Percentiles rank a stretch among this genome's conserved stretches.
Conservation (phyloP, 495 filamentous ascomycete species). For the Letharia lupina region DNA sequence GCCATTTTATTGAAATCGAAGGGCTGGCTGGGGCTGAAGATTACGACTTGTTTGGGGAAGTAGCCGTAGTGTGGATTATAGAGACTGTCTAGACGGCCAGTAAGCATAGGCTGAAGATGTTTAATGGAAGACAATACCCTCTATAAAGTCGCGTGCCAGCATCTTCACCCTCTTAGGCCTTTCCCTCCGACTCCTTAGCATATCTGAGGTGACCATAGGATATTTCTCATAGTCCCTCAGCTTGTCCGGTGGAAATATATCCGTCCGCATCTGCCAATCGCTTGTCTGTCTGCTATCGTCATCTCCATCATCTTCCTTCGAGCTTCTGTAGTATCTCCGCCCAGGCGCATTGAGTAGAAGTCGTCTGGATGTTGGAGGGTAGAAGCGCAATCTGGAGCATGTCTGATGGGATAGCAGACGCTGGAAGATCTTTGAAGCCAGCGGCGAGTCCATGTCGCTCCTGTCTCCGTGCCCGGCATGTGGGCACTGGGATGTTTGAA, state of each 20-base stretch:
- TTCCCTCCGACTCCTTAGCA: conserved; percentile 59
- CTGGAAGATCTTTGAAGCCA: conserved; percentile 69
- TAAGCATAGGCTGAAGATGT: conserved; percentile 5
- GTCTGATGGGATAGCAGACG: conserved; percentile 66
- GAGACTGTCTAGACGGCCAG: conserved; percentile 59
- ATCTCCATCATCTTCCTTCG: conserved; percentile 19
- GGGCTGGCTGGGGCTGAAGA: conserved; percentile 87
- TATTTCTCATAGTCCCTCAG: conserved; percentile 68
- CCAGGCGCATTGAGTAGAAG: conserved; percentile 5
- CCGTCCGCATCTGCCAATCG: conserved; percentile 73
- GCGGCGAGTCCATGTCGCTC: conserved; percentile 72
- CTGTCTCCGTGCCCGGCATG: background rate
- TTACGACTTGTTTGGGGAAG: conserved; percentile 94
- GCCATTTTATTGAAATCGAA: conserved; percentile 77
- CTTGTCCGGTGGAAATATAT: conserved; percentile 63
- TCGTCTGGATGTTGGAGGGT: conserved; percentile 35
- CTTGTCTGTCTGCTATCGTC: conserved; percentile 34
- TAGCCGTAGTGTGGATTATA: conserved; percentile 98
- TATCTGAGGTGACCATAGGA: conserved; percentile 75
- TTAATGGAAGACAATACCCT: conserved; percentile 49
- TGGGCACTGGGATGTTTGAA: background rate
- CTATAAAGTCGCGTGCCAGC: conserved; percentile 93
- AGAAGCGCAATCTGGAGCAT: conserved; percentile 53
- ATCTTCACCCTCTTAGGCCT: conserved; percentile 88
- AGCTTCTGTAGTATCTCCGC: conserved; percentile 18